Percentiles rank a stretch among this genome's conserved stretches.
phyloP scores from a whole-genome alignment of 257 asterid genomes.

The Primulina tabacum region DNA sequence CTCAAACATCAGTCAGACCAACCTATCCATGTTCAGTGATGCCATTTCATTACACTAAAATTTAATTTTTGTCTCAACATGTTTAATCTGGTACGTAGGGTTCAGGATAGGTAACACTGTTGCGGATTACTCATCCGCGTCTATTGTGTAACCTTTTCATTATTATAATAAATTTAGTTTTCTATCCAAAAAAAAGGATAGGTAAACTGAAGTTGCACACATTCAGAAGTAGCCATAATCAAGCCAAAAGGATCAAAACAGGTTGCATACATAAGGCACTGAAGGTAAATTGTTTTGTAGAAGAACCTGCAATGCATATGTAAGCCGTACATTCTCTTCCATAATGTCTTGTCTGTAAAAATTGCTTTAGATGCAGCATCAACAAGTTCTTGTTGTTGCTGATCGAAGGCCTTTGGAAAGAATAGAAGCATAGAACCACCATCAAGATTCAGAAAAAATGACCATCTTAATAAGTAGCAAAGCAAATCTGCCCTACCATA shows the following conservation, averaged over 20 bases:
- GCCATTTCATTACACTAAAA: constrained; percentile 7
- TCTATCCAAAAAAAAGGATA: no score
- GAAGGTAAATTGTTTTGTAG: neutral
- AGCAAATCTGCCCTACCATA: constrained; percentile 53
- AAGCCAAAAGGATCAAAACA: constrained; percentile 25
- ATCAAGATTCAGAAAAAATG: constrained; percentile 27
- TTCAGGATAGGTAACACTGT: neutral
- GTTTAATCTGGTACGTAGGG: neutral
- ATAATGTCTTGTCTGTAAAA: constrained; percentile 89
- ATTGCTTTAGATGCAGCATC: constrained; percentile 98
- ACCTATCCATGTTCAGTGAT: constrained; percentile 9
- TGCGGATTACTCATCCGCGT: no score
- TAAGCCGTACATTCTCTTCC: constrained; percentile 97
- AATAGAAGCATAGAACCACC: constrained; percentile 19
- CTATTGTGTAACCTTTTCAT: no score
- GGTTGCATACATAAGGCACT: constrained; percentile 7
- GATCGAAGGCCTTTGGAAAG: constrained; percentile 79
- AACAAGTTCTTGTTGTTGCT: constrained; percentile 97
- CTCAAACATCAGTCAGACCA: constrained; percentile 14
- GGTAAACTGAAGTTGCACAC: constrained; percentile 14
- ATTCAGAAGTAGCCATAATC: constrained; percentile 10
- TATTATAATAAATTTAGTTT: no score
- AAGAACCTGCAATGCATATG: constrained; percentile 88
- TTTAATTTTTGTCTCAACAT: constrained; percentile 16
- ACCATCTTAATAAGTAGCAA: constrained; percentile 17